These are phyloP conservation scores for Chenopodium formosanum DNA, from an alignment of 148 eudicot genomes.

Conservation along the genomic window DNA sequence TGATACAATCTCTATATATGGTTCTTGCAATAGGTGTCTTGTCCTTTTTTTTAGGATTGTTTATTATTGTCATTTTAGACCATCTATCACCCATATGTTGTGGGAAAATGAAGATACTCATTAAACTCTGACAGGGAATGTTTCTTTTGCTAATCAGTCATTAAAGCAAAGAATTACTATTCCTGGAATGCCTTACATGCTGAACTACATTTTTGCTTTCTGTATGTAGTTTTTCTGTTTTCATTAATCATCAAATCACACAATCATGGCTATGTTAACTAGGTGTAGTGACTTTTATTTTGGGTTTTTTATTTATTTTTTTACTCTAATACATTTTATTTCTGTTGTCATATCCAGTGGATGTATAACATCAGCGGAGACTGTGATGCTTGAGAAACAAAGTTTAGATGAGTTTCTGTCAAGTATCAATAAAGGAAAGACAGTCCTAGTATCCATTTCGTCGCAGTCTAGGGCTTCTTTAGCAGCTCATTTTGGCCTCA, in stretches of 20 bases:
- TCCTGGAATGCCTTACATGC: background rate
- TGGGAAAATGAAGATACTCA: background rate
- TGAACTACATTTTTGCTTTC: background rate
- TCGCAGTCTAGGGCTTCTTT: constrained; percentile 97
- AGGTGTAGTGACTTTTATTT: background rate
- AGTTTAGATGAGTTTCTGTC: constrained; percentile 88
- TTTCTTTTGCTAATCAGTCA: background rate
- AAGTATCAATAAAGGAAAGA: constrained; percentile 62
- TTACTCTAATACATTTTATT: background rate
- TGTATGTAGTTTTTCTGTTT: background rate
- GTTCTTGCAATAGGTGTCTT: background rate
- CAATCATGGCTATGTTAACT: background rate
- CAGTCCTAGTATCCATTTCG: constrained; percentile 82
- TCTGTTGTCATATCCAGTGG: constrained; percentile 60
- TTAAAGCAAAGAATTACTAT: background rate
- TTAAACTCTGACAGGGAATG: background rate
- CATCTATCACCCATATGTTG: background rate
- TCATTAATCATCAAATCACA: background rate
- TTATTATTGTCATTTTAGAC: background rate
- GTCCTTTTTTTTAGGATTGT: background rate
- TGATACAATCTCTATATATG: background rate
- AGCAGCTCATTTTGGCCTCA: constrained; percentile 81
- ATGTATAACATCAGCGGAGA: constrained; percentile 95
- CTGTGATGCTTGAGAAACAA: constrained; percentile 98
- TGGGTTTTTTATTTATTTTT: background rate